A percentile compares a stretch with the other conserved stretches of the same genome.
These are phyloP conservation scores for Aureobasidium lini DNA, from an alignment of 2,329 filamentous ascomycete genomes.

Conservation along the genomic window DNA sequence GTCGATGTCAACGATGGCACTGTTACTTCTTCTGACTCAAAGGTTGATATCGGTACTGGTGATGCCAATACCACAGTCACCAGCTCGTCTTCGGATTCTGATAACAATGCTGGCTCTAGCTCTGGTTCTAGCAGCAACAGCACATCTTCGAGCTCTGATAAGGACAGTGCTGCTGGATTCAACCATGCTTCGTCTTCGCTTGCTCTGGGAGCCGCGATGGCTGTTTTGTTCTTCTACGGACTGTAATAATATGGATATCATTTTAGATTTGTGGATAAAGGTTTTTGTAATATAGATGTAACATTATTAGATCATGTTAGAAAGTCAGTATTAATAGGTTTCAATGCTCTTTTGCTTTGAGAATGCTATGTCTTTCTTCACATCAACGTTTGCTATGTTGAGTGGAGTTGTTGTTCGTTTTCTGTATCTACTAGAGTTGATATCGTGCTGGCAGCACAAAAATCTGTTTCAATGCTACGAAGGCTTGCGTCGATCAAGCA, in stretches of 20 bases:
- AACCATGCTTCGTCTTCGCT: not conserved
- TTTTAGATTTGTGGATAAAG: not conserved
- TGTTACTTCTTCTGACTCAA: not conserved
- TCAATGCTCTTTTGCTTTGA: no score
- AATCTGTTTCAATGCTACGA: no score
- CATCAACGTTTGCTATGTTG: no score
- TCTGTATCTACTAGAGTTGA: no score
- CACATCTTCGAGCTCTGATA: not conserved
- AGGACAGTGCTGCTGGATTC: not conserved
- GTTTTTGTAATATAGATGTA: not conserved
- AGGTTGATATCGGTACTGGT: slow-evolving; percentile 10
- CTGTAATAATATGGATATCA: not conserved
- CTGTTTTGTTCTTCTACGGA: slow-evolving; percentile 1
- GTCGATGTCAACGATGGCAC: slow-evolving; percentile 16
- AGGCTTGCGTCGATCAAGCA: no score
- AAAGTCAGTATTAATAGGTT: no score
- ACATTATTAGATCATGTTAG: no score
- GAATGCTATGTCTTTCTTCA: no score
- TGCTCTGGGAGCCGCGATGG: not conserved
- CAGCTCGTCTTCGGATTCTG: slow-evolving; percentile 2
- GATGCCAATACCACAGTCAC: slow-evolving; percentile 1
- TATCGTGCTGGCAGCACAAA: no score
- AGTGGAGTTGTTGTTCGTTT: no score
- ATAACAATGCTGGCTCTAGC: no score
- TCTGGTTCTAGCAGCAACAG: not conserved